Percentiles rank a stretch among this genome's conserved stretches.
Conservation (phyloP, 176 grass and related monocot species). For the Miscanthus lutarioriparius region DNA sequence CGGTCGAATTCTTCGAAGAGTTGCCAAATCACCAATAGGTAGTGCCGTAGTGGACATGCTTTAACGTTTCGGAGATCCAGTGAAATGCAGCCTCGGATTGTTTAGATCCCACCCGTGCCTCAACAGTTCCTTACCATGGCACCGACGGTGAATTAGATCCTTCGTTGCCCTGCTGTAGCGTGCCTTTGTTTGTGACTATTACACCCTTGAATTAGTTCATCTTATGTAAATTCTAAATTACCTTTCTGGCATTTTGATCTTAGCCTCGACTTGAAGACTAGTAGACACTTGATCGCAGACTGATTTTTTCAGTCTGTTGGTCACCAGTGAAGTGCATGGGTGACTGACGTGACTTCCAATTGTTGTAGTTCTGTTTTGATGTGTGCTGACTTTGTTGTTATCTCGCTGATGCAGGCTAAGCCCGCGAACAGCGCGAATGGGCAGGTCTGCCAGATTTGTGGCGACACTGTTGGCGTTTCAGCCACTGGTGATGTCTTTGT, state of each 20-base stretch:
- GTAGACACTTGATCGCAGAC: neutral
- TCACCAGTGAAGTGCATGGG: neutral
- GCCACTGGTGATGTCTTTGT: slow-evolving; percentile 85
- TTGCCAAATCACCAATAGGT: neutral
- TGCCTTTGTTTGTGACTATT: neutral
- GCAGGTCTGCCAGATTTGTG: slow-evolving; percentile 95
- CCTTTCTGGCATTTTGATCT: neutral
- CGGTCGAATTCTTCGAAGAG: neutral
- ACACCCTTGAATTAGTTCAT: neutral
- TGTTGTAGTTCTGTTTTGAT: neutral
- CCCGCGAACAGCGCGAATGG: slow-evolving; percentile 48
- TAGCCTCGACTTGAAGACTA: neutral
- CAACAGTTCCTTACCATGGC: neutral
- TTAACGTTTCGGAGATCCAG: neutral
- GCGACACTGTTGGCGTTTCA: slow-evolving; percentile 76
- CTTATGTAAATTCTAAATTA: neutral
- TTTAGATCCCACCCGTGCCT: neutral
- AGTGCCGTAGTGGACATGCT: neutral
- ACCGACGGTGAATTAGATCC: neutral
- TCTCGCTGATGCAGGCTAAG: slow-evolving; percentile 67
- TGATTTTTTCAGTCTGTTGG: neutral
- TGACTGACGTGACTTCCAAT: neutral
- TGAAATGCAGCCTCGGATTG: neutral
- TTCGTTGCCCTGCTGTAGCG: neutral
- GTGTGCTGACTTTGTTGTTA: slow-evolving; percentile 20